Evolutionary conservation across 306 rosid species (phyloP), one percentile per base, ranked within the genome.

Genomic region (Spatholobus suberectus): DNA sequence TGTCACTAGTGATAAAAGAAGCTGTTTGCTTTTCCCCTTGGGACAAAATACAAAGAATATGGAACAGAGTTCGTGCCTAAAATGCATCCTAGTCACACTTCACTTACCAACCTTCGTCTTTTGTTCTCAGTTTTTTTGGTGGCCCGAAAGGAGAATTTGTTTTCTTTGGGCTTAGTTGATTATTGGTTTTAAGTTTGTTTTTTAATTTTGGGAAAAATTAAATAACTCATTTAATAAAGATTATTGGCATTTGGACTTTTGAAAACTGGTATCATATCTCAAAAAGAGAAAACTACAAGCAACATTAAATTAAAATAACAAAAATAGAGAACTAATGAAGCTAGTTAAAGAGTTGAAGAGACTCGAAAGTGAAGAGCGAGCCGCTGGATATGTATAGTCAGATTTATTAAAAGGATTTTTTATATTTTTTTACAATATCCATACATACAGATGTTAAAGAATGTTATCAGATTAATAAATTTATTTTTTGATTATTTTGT

Each of bases 71-170:
- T 37, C 13, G 8, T 40, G 40, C 58, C 71, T 40, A 81, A 43
- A 58, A 34, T 57, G 71, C 49, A 38, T 85, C 84, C 89, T 5
- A 52, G 69, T 79, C 85, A 81, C 52, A 35, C 59, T 21, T 83
- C 84, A 83, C 85, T 78, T 29, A 70, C 73, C 90, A 59, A 77
- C 80, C 79, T n/a, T 68, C 77, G 34, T 34, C 8, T 15, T 2
- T 7, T 59, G 0, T 24, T 49, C 32, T 13, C 32, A n/a, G 12
- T 1, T 9, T 21, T 63, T 2, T 79, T 47, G 67, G 52, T 84
- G 70, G 44, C 35, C 35, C 15, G 43, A 70, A 63, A 79, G 17
- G 5, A 13, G 6, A 43, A 20, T 58, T 29, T 70, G 51, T 18
- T 55, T 40, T 26, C 20, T 68, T 7, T 34, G 11, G 8, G 20